Evolutionary conservation across 2,329 filamentous ascomycete species (phyloP), one percentile per base, ranked within the genome.

Genomic region (Sporothrix curviconia): DNA sequence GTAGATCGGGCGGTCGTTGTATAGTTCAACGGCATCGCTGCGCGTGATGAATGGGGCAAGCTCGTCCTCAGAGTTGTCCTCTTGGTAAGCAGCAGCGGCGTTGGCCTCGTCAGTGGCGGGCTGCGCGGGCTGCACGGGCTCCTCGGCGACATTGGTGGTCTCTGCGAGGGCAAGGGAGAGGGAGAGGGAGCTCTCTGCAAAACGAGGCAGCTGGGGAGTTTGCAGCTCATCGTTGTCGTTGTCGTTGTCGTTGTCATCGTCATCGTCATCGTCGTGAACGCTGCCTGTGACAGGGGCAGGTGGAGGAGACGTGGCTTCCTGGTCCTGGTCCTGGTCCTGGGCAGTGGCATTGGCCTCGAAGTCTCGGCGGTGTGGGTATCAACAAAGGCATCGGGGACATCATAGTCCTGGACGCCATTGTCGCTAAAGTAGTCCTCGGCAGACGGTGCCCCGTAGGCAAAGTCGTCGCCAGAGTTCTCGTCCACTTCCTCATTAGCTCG

Each of bases 401-500:
- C 51, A 34, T 54, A 43, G 15, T 34, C 44, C 8, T 39, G 28
- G 39, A 30, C 28, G 4, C 37, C 50, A 15, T 53, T 53, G n/a
- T 53, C 50, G 17, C 50, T 53, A 9, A 53, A 53, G 51, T 54
- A 46, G 30, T 46, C 51, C 2, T 44, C 40, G 32, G 52, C 40
- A 6, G 52, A 28, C 30, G 52, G 40, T 5, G 52, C 40, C 9
- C 52, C 30, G 19, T 54, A 44, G 28, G 37, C 51, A 43, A 43
- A 24, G 39, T 44, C 39, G 4, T 54, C 51, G 8, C 51, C 39
- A 4, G 28, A 22, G 17, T 53, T 39, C 19, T 43, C 25, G 17
- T 54, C 19, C n/a, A 11, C 25, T 4, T 46, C 12, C 6, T 28
- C 43, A 11, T 12, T 15, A 17, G 24, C n/a, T n/a, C n/a, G n/a